Conservation (phyloP, 2,329 filamentous ascomycete genomes). For the Alternaria conjuncta region DNA sequence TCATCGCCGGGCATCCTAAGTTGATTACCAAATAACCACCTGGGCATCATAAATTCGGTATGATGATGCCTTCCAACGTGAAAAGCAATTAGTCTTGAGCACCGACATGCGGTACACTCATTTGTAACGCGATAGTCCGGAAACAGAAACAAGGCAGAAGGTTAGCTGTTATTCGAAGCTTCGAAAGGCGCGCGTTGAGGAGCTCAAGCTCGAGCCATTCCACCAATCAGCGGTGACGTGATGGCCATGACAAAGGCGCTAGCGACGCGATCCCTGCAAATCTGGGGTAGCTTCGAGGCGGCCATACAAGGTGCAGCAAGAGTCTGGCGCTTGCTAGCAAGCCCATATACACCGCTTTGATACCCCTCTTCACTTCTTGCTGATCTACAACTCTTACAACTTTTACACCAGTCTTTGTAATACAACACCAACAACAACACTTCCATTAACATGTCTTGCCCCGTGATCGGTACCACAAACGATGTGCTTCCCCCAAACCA, state of each 20-base stretch:
- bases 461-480: slow-evolving; percentile 53
- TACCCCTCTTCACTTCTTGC: slow-evolving; percentile 1
- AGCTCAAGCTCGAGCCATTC: background rate
- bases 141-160: background rate
- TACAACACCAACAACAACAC: background rate
- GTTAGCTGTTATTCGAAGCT: background rate
- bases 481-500: slow-evolving; percentile 54
- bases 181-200: background rate
- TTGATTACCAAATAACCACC: background rate
- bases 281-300: slow-evolving; percentile 24
- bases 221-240: slow-evolving; percentile 16
- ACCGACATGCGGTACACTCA: background rate
- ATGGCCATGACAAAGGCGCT: slow-evolving; percentile 22
- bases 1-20: background rate
- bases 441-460: slow-evolving; percentile 33
- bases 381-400: background rate
- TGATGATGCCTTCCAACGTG: background rate
- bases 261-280: slow-evolving; percentile 15
- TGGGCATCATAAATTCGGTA: background rate
- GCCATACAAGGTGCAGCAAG: slow-evolving; percentile 3
- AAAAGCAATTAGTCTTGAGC: background rate
- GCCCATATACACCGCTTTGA: slow-evolving; percentile 1
- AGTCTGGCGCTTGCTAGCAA: background rate
- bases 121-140: background rate
- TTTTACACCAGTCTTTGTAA: background rate